These are phyloP conservation scores for Ogataea pini DNA, from an alignment of 805 yeast genomes.

Conservation along the genomic window DNA sequence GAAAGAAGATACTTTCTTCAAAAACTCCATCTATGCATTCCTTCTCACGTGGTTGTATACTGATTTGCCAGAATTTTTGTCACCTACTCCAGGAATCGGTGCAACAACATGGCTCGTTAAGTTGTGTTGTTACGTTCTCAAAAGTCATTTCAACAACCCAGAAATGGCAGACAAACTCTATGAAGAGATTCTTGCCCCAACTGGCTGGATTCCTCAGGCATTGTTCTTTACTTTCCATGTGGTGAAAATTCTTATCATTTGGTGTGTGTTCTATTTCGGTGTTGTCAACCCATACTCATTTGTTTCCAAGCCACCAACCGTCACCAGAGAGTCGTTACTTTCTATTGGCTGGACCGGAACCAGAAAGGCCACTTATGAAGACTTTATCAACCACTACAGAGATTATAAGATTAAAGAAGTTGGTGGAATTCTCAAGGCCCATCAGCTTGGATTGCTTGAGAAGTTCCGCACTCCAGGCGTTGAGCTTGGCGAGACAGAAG, in stretches of 20 bases:
- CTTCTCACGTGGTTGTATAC: constrained; percentile 81
- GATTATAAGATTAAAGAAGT: constrained; percentile 59
- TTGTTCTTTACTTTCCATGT: constrained; percentile 73
- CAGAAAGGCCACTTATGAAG: constrained; percentile 66
- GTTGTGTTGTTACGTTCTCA: constrained; percentile 30
- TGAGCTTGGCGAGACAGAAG: constrained; percentile 75
- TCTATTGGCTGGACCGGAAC: constrained; percentile 95
- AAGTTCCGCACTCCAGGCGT: constrained; percentile 60
- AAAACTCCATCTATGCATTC: constrained; percentile 39
- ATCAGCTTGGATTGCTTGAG: constrained; percentile 67
- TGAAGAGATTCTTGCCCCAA: constrained; percentile 46
- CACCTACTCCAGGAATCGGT: constrained; percentile 92
- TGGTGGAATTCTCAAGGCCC: constrained; percentile 80
- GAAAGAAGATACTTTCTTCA: constrained; percentile 48
- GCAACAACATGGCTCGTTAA: constrained; percentile 60
- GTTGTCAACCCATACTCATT: constrained; percentile 72
- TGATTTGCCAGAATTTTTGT: constrained; percentile 83
- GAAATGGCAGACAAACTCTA: constrained; percentile 48
- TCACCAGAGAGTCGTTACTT: constrained; percentile 56
- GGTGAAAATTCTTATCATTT: constrained; percentile 58
- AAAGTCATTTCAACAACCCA: constrained; percentile 38
- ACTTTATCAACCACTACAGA: constrained; percentile 70
- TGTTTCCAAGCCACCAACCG: constrained; percentile 37
- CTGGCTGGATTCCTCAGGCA: constrained; percentile 52
- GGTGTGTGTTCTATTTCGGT: constrained; percentile 64